These are phyloP conservation scores for Aspergillus sp. DNA, from an alignment of 2,329 filamentous ascomycete species.

Conservation along the genomic window DNA sequence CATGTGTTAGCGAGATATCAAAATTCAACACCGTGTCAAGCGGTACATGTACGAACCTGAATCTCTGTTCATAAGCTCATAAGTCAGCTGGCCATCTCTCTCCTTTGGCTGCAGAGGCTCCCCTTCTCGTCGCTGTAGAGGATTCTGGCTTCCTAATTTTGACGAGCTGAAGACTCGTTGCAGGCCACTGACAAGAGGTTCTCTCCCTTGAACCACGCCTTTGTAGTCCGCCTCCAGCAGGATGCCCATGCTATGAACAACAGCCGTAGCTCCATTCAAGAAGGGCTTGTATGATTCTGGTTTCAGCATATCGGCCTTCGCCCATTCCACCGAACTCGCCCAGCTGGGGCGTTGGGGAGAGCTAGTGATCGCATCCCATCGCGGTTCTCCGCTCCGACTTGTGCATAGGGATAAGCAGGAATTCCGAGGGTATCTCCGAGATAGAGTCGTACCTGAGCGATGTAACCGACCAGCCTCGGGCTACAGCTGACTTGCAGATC, in stretches of 20 bases:
- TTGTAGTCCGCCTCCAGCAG: constrained; percentile 98
- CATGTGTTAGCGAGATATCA: not conserved
- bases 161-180: constrained; percentile 72
- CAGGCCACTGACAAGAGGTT: constrained; percentile 77
- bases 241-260: constrained; percentile 95
- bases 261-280: constrained; percentile 74
- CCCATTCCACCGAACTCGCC: constrained; percentile 82
- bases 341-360: constrained; percentile 71
- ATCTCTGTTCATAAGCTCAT: constrained; percentile 97
- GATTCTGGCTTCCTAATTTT: constrained; percentile 65
- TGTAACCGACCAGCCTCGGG: constrained; percentile 85
- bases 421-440: not conserved
- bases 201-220: constrained; percentile 77
- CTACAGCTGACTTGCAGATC: constrained; percentile 87
- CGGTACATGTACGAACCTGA: constrained; percentile 44
- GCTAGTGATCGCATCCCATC: constrained; percentile 77
- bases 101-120: constrained; percentile 65
- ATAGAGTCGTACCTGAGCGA: constrained; percentile 72
- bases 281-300: constrained; percentile 76
- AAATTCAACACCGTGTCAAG: not conserved
- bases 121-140: constrained; percentile 61
- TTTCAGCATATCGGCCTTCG: constrained; percentile 80
- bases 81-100: constrained; percentile 76
- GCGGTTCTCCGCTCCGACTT: constrained; percentile 86
- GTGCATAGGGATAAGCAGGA: not conserved